Evolutionary conservation across 202 grass and related monocot species (phyloP), one percentile per base, ranked within the genome.

Genomic region (Saccharum hybrid): DNA sequence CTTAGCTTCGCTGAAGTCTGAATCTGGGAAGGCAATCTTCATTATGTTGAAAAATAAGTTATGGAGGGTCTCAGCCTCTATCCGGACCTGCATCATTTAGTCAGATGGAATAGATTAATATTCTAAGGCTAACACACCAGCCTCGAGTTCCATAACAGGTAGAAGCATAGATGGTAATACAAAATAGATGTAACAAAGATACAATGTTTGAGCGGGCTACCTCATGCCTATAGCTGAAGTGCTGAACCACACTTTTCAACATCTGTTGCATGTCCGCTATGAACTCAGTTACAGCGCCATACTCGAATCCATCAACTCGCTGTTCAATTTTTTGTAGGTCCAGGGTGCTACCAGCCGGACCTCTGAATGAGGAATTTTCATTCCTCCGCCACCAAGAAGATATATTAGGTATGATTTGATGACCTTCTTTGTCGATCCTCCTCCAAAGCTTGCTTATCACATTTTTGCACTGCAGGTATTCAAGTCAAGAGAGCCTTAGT

Each of bases 11-110:
- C 80, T 83, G 63, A 99, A 99, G 82, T 99, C 96, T 7, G 88
- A 89, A 78, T 99, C 96, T 26, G 96, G 96, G 86, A 99, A 99
- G 10, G 97, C 97, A 63, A 99, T 96, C 86, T 96, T 99, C 97
- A 99, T 92, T 68, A 94, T 96, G 34, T 96, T 90, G 82, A 99
- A 99, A 78, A 99, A 99, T 70, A 99, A 72, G 70, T 38, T 88
- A 74, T 94, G 91, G 49, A 99, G 86, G 61, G 90, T 94, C 72
- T 91, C 93, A 8, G 91, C 93, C 88, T 99, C 97, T 62, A 89
- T 75, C 8, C 86, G 80, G 21, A 96, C 86, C 97, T 99, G 91
- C 72, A 88, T 79, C 63, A 54, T 60, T 60, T 60, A 13, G 18
- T 75, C 23, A 1, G 60, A 60, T 64, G 62, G 66, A 88, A 1